Evolutionary conservation across 2,329 filamentous ascomycete species (phyloP), one percentile per base, ranked within the genome.

Genomic region (Macroventuria anomochaeta): DNA sequence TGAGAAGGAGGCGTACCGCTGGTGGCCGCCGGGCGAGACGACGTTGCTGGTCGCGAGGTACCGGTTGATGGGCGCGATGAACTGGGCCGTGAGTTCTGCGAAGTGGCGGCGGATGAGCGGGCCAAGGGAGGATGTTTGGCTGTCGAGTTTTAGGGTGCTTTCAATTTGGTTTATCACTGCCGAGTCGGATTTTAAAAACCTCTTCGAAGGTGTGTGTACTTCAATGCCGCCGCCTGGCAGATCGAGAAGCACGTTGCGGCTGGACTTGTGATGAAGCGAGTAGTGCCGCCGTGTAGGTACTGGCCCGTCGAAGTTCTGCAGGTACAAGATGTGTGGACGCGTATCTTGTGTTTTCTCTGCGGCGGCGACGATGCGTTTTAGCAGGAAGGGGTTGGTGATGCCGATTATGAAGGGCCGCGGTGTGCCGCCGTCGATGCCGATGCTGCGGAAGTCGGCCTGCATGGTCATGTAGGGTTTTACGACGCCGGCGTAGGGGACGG

Each of bases 401-500:
- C 75, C 75, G 40, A 76, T 64, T 5, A 77, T 63, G 59, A 76
- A 77, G 8, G 71, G 68, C 12, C 70, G 61, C 1, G 75, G 73
- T 10, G 71, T 71, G 2, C 73, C 74, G 13, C 74, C 72, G 40
- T 76, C 73, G 42, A 75, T 69, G 33, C 74, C 74, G 7, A 74
- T 74, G 40, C 67, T 66, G n/a, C 67, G 64, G 55, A 76, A 76
- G 23, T 76, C 74, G 10, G 74, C 73, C 59, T 77, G 75, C 75
- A 77, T 77, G 29, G 74, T 77, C 64, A 76, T 68, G 57, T 77
- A 77, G 10, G 75, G 75, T 48, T 73, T 73, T 25, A 72, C 61
- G 2, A 72, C 66, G 11, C 75, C 75, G 31, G 75, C 74, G 42
- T 74, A 77, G 2, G 75, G 75, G 10, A 77, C 65, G 10, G 75